Evolutionary conservation across 2,329 filamentous ascomycete genomes (phyloP), one percentile per base, ranked within the genome.

Genomic region (Ophiostoma montium): DNA sequence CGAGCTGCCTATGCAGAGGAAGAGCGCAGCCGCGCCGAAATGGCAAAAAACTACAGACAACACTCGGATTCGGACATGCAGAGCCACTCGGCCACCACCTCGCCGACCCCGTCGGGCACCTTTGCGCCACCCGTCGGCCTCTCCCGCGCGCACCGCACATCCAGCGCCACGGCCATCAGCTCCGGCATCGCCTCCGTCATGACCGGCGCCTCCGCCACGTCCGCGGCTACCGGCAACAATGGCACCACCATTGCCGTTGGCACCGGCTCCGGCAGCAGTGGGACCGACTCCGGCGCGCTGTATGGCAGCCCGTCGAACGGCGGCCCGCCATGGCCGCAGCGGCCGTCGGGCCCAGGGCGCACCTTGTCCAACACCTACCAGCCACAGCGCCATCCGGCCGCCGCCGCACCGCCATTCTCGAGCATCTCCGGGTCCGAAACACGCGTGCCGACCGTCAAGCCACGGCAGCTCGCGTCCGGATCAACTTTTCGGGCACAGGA

Each of bases 311-410:
- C 41, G 35, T 52, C 48, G 47, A 46, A 52, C 46, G 53, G 32
- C 5, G 30, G 7, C 5, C 43, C 63, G 18, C 50, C 62, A 48
- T 69, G 81, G 58, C 71, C 75, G 23, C 78, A 84, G 58, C 76
- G 84, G 55, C 84, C 85, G 15, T 73, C 76, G 6, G 80, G 71
- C 21, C 84, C 84, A 16, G 74, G 76, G 48, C 73, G 85, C 59
- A 88, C 84, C 5, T 84, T 84, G 1, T 90, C 85, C 30, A 86
- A 74, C 62, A 88, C 86, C 31, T 92, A 92, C 62, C 84, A 84
- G 54, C 80, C 80, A 4, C 74, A 75, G 51, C 68, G 78, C 44
- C 70, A 74, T 49, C 70, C 74, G 2, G 54, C 46, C 1, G 64
- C 64, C 54, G 59, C 65, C n/a, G n/a, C n/a, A n/a, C n/a, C n/a